These are phyloP conservation scores for Paralagenidium karlingii DNA, from an alignment of 352 stramenopile species.

Conservation along the genomic window DNA sequence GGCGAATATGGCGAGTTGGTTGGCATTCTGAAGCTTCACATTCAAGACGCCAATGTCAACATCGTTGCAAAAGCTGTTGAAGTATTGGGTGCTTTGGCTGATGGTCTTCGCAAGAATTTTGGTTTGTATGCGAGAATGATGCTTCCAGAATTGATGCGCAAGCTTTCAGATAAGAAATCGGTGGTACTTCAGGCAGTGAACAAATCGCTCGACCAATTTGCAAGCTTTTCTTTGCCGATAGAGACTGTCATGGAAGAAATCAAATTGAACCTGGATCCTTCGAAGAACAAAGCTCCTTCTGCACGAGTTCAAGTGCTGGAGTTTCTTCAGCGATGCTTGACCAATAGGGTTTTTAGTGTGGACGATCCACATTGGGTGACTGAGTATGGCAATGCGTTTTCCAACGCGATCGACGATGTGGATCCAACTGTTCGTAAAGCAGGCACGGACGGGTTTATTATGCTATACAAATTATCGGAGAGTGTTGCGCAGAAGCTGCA, in stretches of 20 bases:
- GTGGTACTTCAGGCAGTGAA: conserved; percentile 75
- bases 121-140: conserved; percentile 57
- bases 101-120: conserved; percentile 76
- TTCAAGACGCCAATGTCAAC: conserved; percentile 80
- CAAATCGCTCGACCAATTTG: conserved; percentile 66
- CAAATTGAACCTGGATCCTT: conserved; percentile 42
- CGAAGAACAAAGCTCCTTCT: conserved; percentile 74
- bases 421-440: conserved; percentile 74
- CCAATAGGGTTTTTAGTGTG: conserved; percentile 36
- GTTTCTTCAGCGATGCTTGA: conserved; percentile 51
- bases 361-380: conserved; percentile 46
- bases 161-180: conserved; percentile 82
- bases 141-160: conserved; percentile 69
- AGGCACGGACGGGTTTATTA: conserved; percentile 45
- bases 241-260: conserved; percentile 84
- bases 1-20: conserved; percentile 82
- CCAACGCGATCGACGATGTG: conserved; percentile 49
- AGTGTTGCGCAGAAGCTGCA: conserved; percentile 41
- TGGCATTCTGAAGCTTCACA: conserved; percentile 63
- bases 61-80: conserved; percentile 79
- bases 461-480: conserved; percentile 35
- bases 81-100: conserved; percentile 59
- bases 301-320: conserved; percentile 60
- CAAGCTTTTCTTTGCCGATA: conserved; percentile 71
- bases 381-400: conserved; percentile 49